These are phyloP conservation scores for Penicillium diatomitis DNA, from an alignment of 495 filamentous ascomycete genomes.

Conservation along the genomic window DNA sequence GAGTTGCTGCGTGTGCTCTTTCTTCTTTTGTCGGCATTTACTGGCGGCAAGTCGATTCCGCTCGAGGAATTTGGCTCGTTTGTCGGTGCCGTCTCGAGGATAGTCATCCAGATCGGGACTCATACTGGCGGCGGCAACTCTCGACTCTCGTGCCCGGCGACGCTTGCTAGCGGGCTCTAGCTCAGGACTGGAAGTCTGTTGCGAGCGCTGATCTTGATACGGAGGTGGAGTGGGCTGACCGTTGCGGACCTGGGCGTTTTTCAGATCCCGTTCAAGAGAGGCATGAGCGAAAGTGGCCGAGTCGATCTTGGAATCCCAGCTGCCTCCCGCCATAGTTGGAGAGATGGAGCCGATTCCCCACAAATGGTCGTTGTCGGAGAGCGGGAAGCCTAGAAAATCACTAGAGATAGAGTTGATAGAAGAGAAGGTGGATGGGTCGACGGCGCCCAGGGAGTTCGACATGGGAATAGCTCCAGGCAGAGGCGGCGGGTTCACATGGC, in stretches of 20 bases:
- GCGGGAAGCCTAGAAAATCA: slow-evolving; percentile 22
- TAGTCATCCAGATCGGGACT: slow-evolving; percentile 19
- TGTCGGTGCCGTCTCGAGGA: slow-evolving; percentile 18
- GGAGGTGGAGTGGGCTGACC: slow-evolving; percentile 37
- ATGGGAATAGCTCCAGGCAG: slow-evolving; percentile 7
- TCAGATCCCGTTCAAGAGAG: slow-evolving; percentile 22
- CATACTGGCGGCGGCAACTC: slow-evolving; percentile 12
- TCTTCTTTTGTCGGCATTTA: slow-evolving; percentile 85
- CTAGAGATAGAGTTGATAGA: slow-evolving; percentile 16
- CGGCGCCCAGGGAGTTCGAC: slow-evolving; percentile 4
- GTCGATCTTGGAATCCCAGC: slow-evolving; percentile 22
- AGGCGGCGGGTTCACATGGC: slow-evolving; percentile 11
- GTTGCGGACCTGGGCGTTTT: slow-evolving; percentile 32
- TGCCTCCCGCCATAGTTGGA: slow-evolving; percentile 12
- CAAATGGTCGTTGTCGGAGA: slow-evolving; percentile 26
- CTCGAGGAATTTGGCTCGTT: slow-evolving; percentile 54
- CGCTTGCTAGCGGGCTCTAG: slow-evolving; percentile 7
- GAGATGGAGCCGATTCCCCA: slow-evolving; percentile 28
- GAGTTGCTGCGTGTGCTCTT: slow-evolving; percentile 56
- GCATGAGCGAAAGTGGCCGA: slow-evolving; percentile 15
- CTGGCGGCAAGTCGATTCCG: slow-evolving; percentile 76
- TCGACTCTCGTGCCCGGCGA: slow-evolving; percentile 10
- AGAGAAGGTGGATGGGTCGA: slow-evolving; percentile 15
- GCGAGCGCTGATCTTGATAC: slow-evolving; percentile 17
- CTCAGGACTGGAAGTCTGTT: slow-evolving; percentile 3